Evolutionary conservation across 1,284 basidiomycete species (phyloP), one percentile per base, ranked within the genome.

Genomic region (Cutaneotrichosporon sp.): DNA sequence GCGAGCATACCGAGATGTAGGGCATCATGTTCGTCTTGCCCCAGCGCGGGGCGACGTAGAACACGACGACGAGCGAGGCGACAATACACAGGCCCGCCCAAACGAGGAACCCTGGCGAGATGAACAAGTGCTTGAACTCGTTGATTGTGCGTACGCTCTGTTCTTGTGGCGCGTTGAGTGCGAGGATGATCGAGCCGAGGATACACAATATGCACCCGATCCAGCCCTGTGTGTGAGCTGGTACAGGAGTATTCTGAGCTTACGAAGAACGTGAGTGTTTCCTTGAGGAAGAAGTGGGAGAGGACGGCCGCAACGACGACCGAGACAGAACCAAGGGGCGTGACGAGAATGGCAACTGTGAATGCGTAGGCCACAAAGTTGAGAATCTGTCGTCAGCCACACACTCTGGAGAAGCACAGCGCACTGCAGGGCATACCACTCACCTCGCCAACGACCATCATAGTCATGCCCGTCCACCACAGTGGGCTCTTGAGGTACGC

Each of bases 281-380:
- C 97, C 60, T 96, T 89, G 72, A 98, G 88, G 81, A 98, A 90
- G 73, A 97, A 85, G 52, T 92, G 93, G 11, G 94, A 96, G 22
- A 98, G 84, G 32, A 97, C 90, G 42, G 96, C 96, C 72, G 90
- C 96, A 69, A 98, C 86, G 72, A 99, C 95, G 70, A 99, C 97
- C 18, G 93, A 95, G 62, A 99, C 86, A 4, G 95, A 94, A 53
- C 96, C 96, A 72, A 99, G 86, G 1, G 96, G 95, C n/a, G 76
- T 77, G 32, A 79, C 78, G 47, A 79, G 69, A 55, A 74, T 68
- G 16, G 71, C 76, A 63, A 74, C 77, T 61, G 72, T 79, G 65
- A 73, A 77, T 26, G 70, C 75, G 58, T 79, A 82, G 0, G 81
- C 81, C 18, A 79, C 79, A 60, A 82, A 81, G 65, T 82, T 82